Evolutionary conservation across 371 early-diverging fungal genomes (phyloP).

Genomic region (Capillidium heterosporum): DNA sequence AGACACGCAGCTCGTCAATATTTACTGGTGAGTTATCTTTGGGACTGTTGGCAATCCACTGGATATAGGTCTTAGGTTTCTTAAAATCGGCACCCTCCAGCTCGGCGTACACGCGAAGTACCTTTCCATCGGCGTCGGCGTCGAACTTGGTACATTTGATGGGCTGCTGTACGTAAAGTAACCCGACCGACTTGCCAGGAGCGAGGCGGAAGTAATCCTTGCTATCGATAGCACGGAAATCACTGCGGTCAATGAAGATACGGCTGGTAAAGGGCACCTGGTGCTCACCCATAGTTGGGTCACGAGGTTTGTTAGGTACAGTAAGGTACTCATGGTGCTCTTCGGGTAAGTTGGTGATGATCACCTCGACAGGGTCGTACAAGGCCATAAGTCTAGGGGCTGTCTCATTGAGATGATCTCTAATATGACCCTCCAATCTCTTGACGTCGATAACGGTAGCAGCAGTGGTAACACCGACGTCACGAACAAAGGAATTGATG

Average conservation of each 20-base stretch:
- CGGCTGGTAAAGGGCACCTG: constrained; percentile 70
- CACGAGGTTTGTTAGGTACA: constrained; percentile 76
- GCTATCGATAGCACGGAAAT: constrained; percentile 83
- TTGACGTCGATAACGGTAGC: constrained; percentile 78
- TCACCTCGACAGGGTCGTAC: constrained; percentile 74
- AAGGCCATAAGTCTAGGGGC: constrained; percentile 88
- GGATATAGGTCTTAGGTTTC: constrained; percentile 95
- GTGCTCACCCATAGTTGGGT: constrained; percentile 64
- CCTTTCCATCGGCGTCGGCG: constrained; percentile 30
- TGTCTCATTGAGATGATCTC: constrained; percentile 83
- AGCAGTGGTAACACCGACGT: constrained; percentile 80
- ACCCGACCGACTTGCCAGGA: constrained; percentile 84
- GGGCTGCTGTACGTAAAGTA: constrained; percentile 66
- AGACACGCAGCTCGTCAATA: constrained; percentile 67
- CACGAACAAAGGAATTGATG: constrained; percentile 97
- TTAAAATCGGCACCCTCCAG: constrained; percentile 22
- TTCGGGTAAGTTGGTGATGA: constrained; percentile 69
- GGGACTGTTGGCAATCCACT: constrained; percentile 88
- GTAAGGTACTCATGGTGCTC: constrained; percentile 48
- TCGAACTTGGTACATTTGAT: constrained; percentile 68
- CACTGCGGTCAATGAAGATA: constrained; percentile 86
- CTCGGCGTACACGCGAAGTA: too few species aligned
- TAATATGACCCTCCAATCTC: constrained; percentile 87
- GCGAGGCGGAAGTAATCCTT: constrained; percentile 90
- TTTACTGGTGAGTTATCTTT: constrained; percentile 63